Evolutionary conservation across 2,329 filamentous ascomycete species (phyloP).

Genomic region (Hortaea werneckii): DNA sequence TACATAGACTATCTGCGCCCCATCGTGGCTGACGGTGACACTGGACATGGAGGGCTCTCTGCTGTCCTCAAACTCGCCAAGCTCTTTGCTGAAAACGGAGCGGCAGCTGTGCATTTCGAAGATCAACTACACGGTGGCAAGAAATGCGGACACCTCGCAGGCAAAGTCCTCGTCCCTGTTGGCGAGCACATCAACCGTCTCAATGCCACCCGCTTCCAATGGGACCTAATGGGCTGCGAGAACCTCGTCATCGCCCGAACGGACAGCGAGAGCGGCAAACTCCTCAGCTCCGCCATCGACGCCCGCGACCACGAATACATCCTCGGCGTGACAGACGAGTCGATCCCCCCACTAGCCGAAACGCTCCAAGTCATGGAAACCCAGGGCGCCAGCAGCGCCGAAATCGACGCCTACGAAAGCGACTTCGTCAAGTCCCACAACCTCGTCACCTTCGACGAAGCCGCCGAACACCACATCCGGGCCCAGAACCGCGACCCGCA

Average conservation of each 20-base stretch:
- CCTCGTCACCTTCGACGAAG: slow-evolving; percentile 83
- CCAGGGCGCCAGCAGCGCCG: slow-evolving; percentile 61
- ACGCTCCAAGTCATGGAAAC: slow-evolving; percentile 84
- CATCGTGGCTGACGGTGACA: slow-evolving; percentile 94
- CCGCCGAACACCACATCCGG: slow-evolving; percentile 35
- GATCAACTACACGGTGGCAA: slow-evolving; percentile 97
- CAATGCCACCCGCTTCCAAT: slow-evolving; percentile 85
- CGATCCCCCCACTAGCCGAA: slow-evolving; percentile 74
- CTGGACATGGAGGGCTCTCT: slow-evolving; percentile 81
- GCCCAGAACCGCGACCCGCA: slow-evolving; percentile 19
- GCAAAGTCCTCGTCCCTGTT: slow-evolving; percentile 87
- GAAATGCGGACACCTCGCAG: slow-evolving; percentile 93
- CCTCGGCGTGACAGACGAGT: slow-evolving; percentile 65
- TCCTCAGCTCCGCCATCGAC: slow-evolving; percentile 85
- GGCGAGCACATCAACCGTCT: slow-evolving; percentile 96
- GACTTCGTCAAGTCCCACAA: slow-evolving; percentile 79
- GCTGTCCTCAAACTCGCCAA: slow-evolving; percentile 94
- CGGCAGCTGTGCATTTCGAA: slow-evolving; percentile 93
- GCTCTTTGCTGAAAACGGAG: slow-evolving; percentile 93
- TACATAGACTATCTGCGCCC: slow-evolving; percentile 89
- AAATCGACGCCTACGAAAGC: slow-evolving; percentile 80
- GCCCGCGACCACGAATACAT: slow-evolving; percentile 96
- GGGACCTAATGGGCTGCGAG: slow-evolving; percentile 95
- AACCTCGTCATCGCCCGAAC: slow-evolving; percentile 92
- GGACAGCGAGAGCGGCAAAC: slow-evolving; percentile 85